These are phyloP conservation scores for Chalciporus sp. DNA, from an alignment of 1,284 basidiomycete genomes.

Conservation along the genomic window DNA sequence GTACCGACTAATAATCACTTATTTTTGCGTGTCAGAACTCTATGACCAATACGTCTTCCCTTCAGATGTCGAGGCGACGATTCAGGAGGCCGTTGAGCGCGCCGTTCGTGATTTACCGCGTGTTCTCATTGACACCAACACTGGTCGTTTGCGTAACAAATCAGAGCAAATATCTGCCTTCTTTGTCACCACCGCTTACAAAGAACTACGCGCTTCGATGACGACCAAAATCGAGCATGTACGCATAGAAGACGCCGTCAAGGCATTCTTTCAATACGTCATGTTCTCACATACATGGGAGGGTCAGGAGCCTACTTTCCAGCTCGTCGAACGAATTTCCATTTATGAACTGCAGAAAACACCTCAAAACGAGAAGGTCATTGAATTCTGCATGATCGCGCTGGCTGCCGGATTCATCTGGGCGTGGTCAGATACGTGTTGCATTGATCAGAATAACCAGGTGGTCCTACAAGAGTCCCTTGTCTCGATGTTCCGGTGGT, in stretches of 20 bases:
- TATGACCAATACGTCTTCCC: not conserved
- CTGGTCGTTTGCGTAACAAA: not conserved
- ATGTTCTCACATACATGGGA: conserved; percentile 2
- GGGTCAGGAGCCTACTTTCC: not conserved
- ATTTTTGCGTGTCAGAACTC: not conserved
- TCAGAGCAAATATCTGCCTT: not conserved
- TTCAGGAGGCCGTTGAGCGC: not conserved
- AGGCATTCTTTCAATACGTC: not conserved
- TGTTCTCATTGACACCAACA: not conserved
- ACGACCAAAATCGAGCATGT: not conserved
- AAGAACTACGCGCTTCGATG: conserved; percentile 1
- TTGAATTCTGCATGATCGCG: not conserved
- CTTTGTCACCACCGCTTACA: not conserved
- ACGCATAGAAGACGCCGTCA: not conserved
- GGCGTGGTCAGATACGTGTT: conserved; percentile 12
- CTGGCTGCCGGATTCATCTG: not conserved
- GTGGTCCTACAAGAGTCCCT: conserved; percentile 2
- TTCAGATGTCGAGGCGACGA: not conserved
- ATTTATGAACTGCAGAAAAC: not conserved
- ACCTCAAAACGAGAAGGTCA: not conserved
- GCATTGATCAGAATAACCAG: conserved; percentile 8
- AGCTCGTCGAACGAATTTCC: not conserved
- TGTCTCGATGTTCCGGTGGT: conserved; percentile 12
- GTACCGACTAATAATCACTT: not conserved
- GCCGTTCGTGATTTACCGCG: not conserved